Evolutionary conservation across 2,329 filamentous ascomycete species (phyloP), one percentile per base, ranked within the genome.

Genomic region (Fusarium luffae): DNA sequence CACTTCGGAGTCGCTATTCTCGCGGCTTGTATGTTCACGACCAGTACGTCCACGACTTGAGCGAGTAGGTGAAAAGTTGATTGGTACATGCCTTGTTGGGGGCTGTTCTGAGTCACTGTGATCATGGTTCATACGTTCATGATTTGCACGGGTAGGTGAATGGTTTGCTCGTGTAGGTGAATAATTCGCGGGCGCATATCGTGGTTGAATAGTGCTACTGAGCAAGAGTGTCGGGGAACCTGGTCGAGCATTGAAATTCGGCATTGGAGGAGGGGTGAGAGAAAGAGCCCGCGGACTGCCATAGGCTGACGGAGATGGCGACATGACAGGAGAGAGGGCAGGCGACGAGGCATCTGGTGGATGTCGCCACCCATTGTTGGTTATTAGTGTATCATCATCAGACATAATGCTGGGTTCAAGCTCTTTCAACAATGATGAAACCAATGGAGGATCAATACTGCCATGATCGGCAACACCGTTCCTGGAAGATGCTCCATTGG

Each of bases 391-490:
- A 62, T 90, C 88, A 52, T 90, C 88, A 57, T 90, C 88, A 0
- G 86, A 86, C 4, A 83, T 80, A 58, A 86, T 79, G 79, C 85
- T 86, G 79, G 86, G 87, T 66, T 97, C 94, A 2, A 98, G 93
- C 79, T 98, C 95, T 77, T 92, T 93, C 51, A 98, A 82, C 9
- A 98, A 83, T 1, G 93, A 95, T 25, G 93, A 93, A 10, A 98
- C 85, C 76, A 98, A 95, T 8, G 93, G 94, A 10, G 93, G 92
- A 10, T 86, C 88, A 28, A 84, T 85, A 41, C 82, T 70, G 60
- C 69, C 51, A 69, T 66, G 70, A 18, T 68, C 68, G 19, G 67
- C 32, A 19, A 55, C 47, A 34, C 72, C 74, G 51, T 73, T 76
- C 52, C 71, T 75, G 25, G 67, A 54, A 23, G 75, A 63, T 18